phyloP scores from a whole-genome alignment of 768 basidiomycete species.

The Pleurotus djamor region DNA sequence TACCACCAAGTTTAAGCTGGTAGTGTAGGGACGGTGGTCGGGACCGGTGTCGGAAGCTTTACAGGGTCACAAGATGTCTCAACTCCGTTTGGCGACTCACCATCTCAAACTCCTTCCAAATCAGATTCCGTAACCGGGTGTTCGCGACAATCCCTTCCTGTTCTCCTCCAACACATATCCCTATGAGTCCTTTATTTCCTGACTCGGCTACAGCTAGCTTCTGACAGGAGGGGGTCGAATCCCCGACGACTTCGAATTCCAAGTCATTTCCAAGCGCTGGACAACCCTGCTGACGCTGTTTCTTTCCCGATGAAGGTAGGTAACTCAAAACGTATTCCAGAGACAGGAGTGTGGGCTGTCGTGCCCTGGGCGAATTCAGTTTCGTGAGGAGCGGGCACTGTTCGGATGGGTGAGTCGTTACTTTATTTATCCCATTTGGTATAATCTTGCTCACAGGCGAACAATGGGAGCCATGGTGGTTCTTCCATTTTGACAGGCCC shows the following conservation, averaged over 20 bases:
- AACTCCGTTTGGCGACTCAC: not conserved
- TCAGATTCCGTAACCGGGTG: not conserved
- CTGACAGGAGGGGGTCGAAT: not conserved
- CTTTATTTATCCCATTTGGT: not conserved
- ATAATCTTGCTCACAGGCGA: constrained; percentile 2
- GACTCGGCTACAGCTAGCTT: not conserved
- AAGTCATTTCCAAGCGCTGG: not conserved
- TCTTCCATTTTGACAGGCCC: constrained; percentile 4
- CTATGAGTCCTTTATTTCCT: not conserved
- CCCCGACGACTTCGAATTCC: not conserved
- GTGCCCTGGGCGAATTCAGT: not conserved
- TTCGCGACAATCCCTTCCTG: not conserved
- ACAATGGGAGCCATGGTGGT: not conserved
- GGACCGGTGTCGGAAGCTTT: not conserved
- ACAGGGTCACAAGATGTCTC: not conserved
- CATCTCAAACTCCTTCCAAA: not conserved
- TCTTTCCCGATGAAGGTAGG: not conserved
- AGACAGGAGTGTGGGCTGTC: not conserved
- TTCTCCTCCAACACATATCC: not conserved
- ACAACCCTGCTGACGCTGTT: not conserved
- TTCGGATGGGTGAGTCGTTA: not conserved
- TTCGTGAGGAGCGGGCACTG: not conserved
- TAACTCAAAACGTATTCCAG: not conserved
- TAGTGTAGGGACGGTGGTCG: not conserved
- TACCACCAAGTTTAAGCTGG: no score